These are phyloP conservation scores for Fragosphaeria purpurea DNA, from an alignment of 2,329 filamentous ascomycete species.

Conservation along the genomic window DNA sequence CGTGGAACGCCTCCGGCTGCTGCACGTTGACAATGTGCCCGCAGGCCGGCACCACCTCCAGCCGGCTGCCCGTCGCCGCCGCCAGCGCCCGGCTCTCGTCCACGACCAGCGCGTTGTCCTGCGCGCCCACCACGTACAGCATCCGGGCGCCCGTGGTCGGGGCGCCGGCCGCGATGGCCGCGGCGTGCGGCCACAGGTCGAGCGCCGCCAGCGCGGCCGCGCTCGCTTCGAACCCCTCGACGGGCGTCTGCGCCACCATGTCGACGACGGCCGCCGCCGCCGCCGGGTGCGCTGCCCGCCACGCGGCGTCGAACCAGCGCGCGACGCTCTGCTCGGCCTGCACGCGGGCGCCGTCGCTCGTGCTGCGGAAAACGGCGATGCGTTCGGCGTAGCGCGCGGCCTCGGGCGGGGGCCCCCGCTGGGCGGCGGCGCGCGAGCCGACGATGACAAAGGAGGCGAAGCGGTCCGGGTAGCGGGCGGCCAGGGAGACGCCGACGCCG, in stretches of 20 bases:
- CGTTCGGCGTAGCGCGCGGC: neutral
- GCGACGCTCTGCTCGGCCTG: conserved; percentile 5
- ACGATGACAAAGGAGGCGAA: conserved; percentile 5
- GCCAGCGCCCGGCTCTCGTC: conserved; percentile 5
- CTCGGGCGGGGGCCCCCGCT: neutral
- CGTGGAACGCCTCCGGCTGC: conserved; percentile 4
- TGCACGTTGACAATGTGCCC: conserved; percentile 8
- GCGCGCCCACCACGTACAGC: conserved; percentile 4
- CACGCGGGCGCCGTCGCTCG: neutral
- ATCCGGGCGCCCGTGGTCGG: neutral
- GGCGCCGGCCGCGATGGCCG: neutral
- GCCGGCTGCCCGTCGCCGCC: neutral
- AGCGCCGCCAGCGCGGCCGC: conserved; percentile 1
- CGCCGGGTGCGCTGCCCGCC: neutral
- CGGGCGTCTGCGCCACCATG: conserved; percentile 3
- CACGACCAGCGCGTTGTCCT: conserved; percentile 1
- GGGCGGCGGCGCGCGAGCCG: conserved; percentile 1
- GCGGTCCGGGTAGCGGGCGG: conserved; percentile 3
- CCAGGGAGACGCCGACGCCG: conserved; percentile 6
- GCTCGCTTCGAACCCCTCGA: conserved; percentile 3
- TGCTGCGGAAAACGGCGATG: neutral
- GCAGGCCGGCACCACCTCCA: neutral
- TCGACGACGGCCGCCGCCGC: neutral
- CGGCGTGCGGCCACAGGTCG: conserved; percentile 3
- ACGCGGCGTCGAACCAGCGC: conserved; percentile 3